Evolutionary conservation across 2,329 filamentous ascomycete species (phyloP).

Genomic region (Neonectria magnoliae): DNA sequence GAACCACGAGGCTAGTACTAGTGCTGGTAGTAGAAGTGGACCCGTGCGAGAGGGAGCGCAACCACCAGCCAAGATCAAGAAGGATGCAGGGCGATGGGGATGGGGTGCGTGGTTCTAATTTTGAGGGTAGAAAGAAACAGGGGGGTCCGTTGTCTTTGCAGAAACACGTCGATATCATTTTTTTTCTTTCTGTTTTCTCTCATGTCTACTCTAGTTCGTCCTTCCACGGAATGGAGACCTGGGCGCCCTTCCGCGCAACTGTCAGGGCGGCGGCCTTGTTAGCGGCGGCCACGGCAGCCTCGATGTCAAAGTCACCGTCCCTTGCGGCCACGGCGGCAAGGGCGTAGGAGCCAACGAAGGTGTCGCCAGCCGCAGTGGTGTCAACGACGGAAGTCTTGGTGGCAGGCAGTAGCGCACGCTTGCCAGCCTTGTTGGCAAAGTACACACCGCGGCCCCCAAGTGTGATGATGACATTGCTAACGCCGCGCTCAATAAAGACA

Average conservation of each 20-base stretch:
- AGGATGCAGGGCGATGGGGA: constrained; percentile 42
- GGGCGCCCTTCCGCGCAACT: constrained; percentile 54
- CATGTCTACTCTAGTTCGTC: constrained; percentile 50
- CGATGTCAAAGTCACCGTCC: constrained; percentile 59
- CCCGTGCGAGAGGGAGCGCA: constrained; percentile 22
- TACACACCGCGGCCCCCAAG: constrained; percentile 84
- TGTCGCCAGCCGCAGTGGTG: constrained; percentile 94
- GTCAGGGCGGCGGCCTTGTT: constrained; percentile 55
- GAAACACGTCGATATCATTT: constrained; percentile 27
- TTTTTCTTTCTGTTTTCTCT: constrained; percentile 13
- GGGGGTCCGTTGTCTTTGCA: constrained; percentile 9
- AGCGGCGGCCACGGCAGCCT: constrained; percentile 66
- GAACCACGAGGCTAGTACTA: constrained; percentile 18
- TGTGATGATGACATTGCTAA: constrained; percentile 83
- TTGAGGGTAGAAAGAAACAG: neutral
- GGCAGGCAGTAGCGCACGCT: constrained; percentile 65
- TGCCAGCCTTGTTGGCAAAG: constrained; percentile 60
- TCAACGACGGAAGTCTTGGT: constrained; percentile 83
- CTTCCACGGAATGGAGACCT: constrained; percentile 57
- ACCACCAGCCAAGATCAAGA: constrained; percentile 33
- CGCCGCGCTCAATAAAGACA: constrained; percentile 75
- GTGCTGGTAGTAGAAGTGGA: constrained; percentile 10
- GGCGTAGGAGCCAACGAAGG: constrained; percentile 90
- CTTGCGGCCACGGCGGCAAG: constrained; percentile 70
- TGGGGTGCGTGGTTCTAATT: constrained; percentile 46